phyloP scores from a whole-genome alignment of 1,284 basidiomycete genomes.

The Ceratobasidium sp. region DNA sequence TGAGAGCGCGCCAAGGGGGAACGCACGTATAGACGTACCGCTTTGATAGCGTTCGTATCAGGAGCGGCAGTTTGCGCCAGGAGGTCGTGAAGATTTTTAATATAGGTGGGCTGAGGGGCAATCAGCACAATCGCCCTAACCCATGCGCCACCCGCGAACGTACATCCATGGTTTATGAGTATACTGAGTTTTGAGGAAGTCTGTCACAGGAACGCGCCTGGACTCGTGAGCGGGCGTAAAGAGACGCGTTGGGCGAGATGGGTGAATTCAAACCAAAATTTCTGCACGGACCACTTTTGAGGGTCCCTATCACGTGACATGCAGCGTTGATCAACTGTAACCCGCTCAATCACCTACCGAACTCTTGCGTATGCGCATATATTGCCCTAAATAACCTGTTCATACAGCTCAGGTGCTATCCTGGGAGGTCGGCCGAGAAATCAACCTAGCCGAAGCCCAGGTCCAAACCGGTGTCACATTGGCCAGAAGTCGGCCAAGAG shows the following conservation, averaged over 20 bases:
- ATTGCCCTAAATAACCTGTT: not conserved
- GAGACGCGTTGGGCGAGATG: slow-evolving; percentile 31
- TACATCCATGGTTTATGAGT: slow-evolving; percentile 37
- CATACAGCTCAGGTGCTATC: no score
- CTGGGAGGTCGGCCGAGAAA: no score
- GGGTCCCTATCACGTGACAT: slow-evolving; percentile 31
- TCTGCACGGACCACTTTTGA: slow-evolving; percentile 27
- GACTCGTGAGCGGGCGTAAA: slow-evolving; percentile 29
- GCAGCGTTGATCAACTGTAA: not conserved
- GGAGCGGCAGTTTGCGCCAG: slow-evolving; percentile 86
- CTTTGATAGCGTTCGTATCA: slow-evolving; percentile 88
- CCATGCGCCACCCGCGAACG: slow-evolving; percentile 18
- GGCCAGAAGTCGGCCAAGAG: no score
- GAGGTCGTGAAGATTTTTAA: slow-evolving; percentile 83
- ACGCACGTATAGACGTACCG: slow-evolving; percentile 64
- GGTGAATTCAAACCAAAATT: slow-evolving; percentile 42
- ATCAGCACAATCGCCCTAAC: slow-evolving; percentile 40
- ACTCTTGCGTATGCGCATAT: no score
- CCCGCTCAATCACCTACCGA: not conserved
- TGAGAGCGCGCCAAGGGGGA: slow-evolving; percentile 31
- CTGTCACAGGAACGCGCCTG: slow-evolving; percentile 36
- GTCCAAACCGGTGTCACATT: no score
- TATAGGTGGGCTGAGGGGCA: slow-evolving; percentile 66
- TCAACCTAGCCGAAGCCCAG: no score
- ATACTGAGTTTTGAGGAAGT: not conserved